Base-by-base conservation (phyloP, 495 filamentous ascomycete genomes). In the Penicillium canariense region DNA sequence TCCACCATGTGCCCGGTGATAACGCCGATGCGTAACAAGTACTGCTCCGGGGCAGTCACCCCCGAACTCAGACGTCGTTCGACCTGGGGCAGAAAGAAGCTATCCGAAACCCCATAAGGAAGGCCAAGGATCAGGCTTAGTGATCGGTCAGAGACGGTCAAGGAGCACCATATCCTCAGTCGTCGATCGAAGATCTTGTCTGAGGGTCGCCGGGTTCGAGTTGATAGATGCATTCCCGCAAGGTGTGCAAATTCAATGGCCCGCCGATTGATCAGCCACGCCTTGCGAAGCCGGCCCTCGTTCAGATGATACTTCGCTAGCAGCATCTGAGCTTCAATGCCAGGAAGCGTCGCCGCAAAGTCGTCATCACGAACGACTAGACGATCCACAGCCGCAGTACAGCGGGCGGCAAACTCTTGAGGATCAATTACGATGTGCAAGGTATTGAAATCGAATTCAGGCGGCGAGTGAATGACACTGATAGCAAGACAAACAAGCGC, bases 1-100 rank as follows among this genome's bases (percentile, higher is more conserved):
- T 84, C 81, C 25, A 78, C 73, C 55, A 84, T 77, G 32, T 77
- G 72, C 14, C 79, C 79, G 2, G 67, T 67, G 10, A 83, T 52
- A 7, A 66, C 46, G 11, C 64, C 62, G 3, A 77, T 63, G 2
- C 68, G 66, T 5, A 76, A 25, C 22, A 70, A 27, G 44, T 71
- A 75, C 43, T 62, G 50, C 30, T 70, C 63, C 0, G 59, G 44
- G 6, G 54, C 53, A 25, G 57, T 31, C 10, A 54, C 25, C 10
- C 61, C 25, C 31, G 54, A 20, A 51, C 57, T 53, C 43, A 72
- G 34, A 20, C 55, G 59, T 31, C 55, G 59, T 23, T 59, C 58
- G 12, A 63, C 47, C 25, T 65, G 59, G 10, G 61, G 56, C 17
- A 71, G 48, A 40, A 66, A 72, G 34, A 75, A 70, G 3, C 56